These are phyloP conservation scores for Sugiyamaella sp. DNA, from an alignment of 1,139 yeast species.

Conservation along the genomic window DNA sequence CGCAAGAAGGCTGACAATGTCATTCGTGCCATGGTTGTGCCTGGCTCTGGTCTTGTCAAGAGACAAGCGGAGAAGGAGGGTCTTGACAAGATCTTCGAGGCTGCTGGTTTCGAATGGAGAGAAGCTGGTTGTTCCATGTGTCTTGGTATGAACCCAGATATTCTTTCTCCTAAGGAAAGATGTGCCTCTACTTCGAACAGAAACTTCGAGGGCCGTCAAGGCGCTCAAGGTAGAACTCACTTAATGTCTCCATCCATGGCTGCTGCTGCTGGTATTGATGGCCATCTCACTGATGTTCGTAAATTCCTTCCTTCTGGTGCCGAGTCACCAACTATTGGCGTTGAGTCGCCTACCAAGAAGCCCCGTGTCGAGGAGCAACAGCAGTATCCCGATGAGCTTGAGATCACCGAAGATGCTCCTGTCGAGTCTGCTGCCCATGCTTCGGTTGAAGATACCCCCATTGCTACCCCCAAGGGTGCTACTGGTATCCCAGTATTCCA, in stretches of 20 bases:
- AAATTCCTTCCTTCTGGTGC: slow-evolving; percentile 64
- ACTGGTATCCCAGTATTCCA: slow-evolving; percentile 76
- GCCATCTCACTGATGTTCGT: slow-evolving; percentile 89
- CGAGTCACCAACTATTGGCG: slow-evolving; percentile 62
- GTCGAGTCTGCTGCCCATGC: slow-evolving; percentile 35
- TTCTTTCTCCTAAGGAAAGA: slow-evolving; percentile 89
- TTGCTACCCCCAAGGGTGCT: slow-evolving; percentile 36
- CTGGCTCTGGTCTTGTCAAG: slow-evolving; percentile 96
- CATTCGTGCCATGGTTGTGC: slow-evolving; percentile 86
- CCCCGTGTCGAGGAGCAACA: slow-evolving; percentile 25
- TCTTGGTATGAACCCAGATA: slow-evolving; percentile 98
- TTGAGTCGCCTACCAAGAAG: slow-evolving; percentile 40
- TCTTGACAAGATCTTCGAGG: slow-evolving; percentile 82
- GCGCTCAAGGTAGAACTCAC: slow-evolving; percentile 95
- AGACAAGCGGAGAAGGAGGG: slow-evolving; percentile 94
- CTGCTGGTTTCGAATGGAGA: slow-evolving; percentile 98
- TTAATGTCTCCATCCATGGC: slow-evolving; percentile 99
- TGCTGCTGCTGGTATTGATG: slow-evolving; percentile 95
- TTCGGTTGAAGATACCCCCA: slow-evolving; percentile 37
- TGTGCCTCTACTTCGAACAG: slow-evolving; percentile 99
- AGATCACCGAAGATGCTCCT: slow-evolving; percentile 32
- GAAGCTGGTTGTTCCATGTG: slow-evolving; percentile 99
- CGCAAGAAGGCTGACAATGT: slow-evolving; percentile 82
- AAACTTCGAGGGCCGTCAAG: slow-evolving; percentile 99
- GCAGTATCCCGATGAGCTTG: slow-evolving; percentile 23